These are phyloP conservation scores for Apocynum venetum DNA, from an alignment of 257 asterid species.

Conservation along the genomic window DNA sequence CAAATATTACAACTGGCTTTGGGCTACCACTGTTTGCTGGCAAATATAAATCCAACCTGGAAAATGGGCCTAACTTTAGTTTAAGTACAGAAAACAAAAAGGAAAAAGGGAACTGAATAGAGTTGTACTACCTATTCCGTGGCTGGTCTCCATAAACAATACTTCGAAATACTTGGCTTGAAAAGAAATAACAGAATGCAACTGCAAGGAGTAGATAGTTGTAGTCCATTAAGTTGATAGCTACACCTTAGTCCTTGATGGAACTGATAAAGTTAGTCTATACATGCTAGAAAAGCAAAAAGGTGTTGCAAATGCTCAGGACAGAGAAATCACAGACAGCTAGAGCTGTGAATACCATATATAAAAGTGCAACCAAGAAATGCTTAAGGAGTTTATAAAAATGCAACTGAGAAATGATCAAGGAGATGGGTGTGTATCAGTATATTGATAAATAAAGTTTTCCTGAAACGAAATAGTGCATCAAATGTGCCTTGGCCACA, in stretches of 20 bases:
- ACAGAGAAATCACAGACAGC: background rate
- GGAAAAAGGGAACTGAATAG: background rate
- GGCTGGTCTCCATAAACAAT: slow-evolving; percentile 85
- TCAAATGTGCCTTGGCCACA: background rate
- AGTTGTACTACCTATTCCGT: slow-evolving; percentile 64
- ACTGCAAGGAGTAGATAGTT: slow-evolving; percentile 50
- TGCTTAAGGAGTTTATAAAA: background rate
- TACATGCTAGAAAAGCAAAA: background rate
- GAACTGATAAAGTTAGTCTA: background rate
- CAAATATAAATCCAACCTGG: slow-evolving; percentile 91
- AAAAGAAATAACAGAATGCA: slow-evolving; percentile 74
- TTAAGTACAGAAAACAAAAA: background rate
- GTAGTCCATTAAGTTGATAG: slow-evolving; percentile 12
- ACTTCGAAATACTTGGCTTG: slow-evolving; percentile 73
- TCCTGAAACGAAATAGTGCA: background rate
- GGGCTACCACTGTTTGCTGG: slow-evolving; percentile 49
- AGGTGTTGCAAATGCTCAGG: background rate
- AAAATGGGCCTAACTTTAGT: slow-evolving; percentile 10
- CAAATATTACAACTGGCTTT: slow-evolving; percentile 90
- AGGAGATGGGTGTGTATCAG: background rate
- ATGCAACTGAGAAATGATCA: background rate
- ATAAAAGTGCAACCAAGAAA: background rate
- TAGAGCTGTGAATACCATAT: background rate
- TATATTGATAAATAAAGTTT: background rate
- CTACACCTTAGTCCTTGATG: background rate